Conservation (phyloP, 345 rosid genomes). For the Boechera divaricarpa region DNA sequence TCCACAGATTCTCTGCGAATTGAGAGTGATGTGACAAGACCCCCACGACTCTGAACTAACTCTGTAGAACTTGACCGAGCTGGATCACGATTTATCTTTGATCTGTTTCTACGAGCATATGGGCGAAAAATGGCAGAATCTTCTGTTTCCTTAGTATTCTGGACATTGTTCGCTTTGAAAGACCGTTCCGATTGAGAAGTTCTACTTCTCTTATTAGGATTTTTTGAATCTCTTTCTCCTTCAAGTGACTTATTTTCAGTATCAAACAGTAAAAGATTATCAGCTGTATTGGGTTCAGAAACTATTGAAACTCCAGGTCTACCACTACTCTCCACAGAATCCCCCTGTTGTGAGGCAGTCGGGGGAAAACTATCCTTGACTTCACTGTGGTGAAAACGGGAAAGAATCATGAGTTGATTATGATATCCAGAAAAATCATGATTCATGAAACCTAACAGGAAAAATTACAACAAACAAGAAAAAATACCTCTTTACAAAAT, state of each 20-base stretch:
- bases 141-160: slow-evolving; percentile 79
- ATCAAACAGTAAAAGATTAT: slow-evolving; percentile 78
- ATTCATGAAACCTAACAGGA: slow-evolving; percentile 14
- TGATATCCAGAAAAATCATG: neutral
- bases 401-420: slow-evolving; percentile 32
- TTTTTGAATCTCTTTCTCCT: slow-evolving; percentile 53
- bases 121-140: slow-evolving; percentile 96
- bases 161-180: slow-evolving; percentile 59
- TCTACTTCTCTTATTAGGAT: slow-evolving; percentile 57
- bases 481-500: slow-evolving; percentile 73
- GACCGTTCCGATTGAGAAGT: slow-evolving; percentile 66
- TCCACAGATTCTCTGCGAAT: slow-evolving; percentile 59
- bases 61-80: slow-evolving; percentile 80
- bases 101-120: slow-evolving; percentile 92
- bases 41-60: slow-evolving; percentile 64
- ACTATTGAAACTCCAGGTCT: slow-evolving; percentile 66
- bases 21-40: slow-evolving; percentile 61
- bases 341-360: slow-evolving; percentile 87
- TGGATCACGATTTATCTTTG: slow-evolving; percentile 79
- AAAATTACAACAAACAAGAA: slow-evolving; percentile 36
- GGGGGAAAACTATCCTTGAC: slow-evolving; percentile 85
- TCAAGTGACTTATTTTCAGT: slow-evolving; percentile 73
- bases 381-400: slow-evolving; percentile 60
- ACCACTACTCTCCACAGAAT: slow-evolving; percentile 95
- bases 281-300: slow-evolving; percentile 89